Evolutionary conservation across 2,329 filamentous ascomycete genomes (phyloP), one percentile per base, ranked within the genome.

Genomic region (Neonectria coccinea): DNA sequence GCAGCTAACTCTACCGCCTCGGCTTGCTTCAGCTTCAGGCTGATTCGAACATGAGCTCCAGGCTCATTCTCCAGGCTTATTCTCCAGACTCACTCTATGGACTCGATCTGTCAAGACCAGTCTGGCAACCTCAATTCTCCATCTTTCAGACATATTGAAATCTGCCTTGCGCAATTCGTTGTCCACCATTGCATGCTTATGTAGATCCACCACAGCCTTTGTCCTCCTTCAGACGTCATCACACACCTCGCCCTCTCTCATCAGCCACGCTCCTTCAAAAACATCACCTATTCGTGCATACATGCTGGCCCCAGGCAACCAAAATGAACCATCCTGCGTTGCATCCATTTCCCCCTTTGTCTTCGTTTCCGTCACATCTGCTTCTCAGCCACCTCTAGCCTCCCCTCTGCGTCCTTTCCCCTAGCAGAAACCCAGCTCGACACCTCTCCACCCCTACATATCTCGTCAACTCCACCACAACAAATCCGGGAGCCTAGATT

Each of bases 261-360:
- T 47, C 57, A 59, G 48, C 56, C 56, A 59, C 48, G 16, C 41
- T 60, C 57, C n/a, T 47, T 16, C 41, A 54, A 54, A 54, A 54
- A 48, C 29, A 42, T 22, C 50, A 31, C 50, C 54, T 54, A 1
- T 25, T 25, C 25, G 25, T 25, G 6, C 25, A 25, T 25, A 25
- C 57, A 48, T 60, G 29, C 29, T 25, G 29, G 22, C 50, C 10
- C 41, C 50, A 60, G 57, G 57, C 57, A 60, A 47, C 50, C 41
- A 51, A 60, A 31, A 48, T 48, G 31, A 16, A 8, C 16, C 45
- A 42, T 51, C 33, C 18, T 12, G 20, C 51, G 22, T 16, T 44
- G 18, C 57, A 48, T 39, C 36, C 50, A 47, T 42, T n/a, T 31
- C 42, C 4, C 11, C 22, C 45, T 27, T n/a, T 22, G 22, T 16